Evolutionary conservation across 148 eudicot genomes (phyloP).

Genomic region (Rhododendron simsii): DNA sequence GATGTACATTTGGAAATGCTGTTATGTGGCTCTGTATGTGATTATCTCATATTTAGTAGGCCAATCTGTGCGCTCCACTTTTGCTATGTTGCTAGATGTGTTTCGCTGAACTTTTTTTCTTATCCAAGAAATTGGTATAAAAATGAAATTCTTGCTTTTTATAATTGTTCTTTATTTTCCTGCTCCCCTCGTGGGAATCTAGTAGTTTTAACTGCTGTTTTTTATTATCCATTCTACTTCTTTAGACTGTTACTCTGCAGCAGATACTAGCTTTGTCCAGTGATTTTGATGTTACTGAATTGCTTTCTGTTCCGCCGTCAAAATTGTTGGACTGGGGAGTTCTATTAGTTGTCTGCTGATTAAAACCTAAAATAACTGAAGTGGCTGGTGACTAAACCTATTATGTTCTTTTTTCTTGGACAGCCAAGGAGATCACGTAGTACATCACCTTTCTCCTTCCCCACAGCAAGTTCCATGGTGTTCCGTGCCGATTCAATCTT

Average conservation of each 20-base stretch:
- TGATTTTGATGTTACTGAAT: neutral
- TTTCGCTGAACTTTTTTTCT: neutral
- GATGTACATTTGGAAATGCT: neutral
- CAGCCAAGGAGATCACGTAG: constrained; percentile 71
- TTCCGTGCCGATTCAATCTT: constrained; percentile 68
- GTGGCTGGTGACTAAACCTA: constrained; percentile 6
- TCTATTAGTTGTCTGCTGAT: neutral
- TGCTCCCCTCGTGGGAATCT: neutral
- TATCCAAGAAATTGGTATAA: neutral
- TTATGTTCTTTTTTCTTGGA: constrained; percentile 9
- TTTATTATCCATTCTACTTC: neutral
- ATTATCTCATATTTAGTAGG: neutral
- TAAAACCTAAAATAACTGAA: neutral
- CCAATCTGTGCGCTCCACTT: neutral
- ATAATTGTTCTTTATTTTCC: neutral
- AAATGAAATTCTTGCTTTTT: neutral
- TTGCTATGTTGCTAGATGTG: neutral
- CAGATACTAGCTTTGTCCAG: neutral
- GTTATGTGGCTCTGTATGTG: neutral
- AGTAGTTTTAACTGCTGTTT: neutral
- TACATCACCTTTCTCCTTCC: constrained; percentile 24
- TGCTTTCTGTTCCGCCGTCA: neutral
- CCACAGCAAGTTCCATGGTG: constrained; percentile 44
- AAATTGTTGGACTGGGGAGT: neutral
- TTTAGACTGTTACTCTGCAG: neutral